Base-by-base conservation (phyloP, 1,139 yeast genomes). In the Suhomyces ambrosiae region DNA sequence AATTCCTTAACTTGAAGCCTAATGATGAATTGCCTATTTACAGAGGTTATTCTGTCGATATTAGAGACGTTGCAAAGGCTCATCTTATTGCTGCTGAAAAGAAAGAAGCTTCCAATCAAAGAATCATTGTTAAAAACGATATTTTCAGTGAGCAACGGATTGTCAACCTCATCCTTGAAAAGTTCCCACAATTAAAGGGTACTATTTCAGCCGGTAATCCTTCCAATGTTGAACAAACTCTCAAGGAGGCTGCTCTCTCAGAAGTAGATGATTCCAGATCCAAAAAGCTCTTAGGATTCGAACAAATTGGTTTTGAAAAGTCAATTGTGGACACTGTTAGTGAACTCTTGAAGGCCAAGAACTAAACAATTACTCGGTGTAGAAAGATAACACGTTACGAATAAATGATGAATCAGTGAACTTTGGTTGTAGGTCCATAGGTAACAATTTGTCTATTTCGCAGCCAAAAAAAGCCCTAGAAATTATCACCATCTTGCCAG, bases 11-110 rank as follows among this genome's bases (percentile, higher is more conserved):
- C n/a, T 48, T 60, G 42, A 49, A 46, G 10, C 44, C 53, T 12
- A 45, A 45, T 12, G 59, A 53, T 16, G 32, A 35, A 1, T 52
- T 66, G 31, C 50, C 49, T 63, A 9, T 5, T 5, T 53, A 52
- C 31, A 49, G 42, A 37, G 74, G 72, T 31, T 63, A 65, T 15
- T 68, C 42, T 42, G 56, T 64, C n/a, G 54, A 51, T 28, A 52
- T 47, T n/a, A 42, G 56, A 28, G 54, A 50, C 23, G 47, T 37
- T 13, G 54, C 56, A 14, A 34, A 28, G 14, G 53, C 53, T 4
- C 56, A 51, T 31, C 18, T 51, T 12, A 36, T 33, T 7, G 50
- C 53, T 3, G 34, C 47, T 23, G 48, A 48, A 23, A 42, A 37
- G 13, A 38, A 32, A 5, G 40, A 36, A 4, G 52, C 65, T 10